Evolutionary conservation across 495 filamentous ascomycete species (phyloP).

Genomic region (Penicillium cosmopolitanum): DNA sequence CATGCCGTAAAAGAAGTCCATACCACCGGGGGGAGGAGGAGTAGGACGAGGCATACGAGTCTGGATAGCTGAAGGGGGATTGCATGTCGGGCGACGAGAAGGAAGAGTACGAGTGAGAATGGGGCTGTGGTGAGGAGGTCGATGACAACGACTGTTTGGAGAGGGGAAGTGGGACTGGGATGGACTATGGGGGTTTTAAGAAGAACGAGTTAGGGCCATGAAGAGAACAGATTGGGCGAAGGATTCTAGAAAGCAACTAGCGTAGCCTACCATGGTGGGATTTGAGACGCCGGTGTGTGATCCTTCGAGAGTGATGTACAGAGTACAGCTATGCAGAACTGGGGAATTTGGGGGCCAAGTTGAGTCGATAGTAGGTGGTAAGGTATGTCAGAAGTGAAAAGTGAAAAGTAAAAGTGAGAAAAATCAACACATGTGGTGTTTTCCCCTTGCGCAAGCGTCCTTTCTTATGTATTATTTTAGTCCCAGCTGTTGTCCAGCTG

Average conservation of each 20-base stretch:
- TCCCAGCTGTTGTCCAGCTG: background rate
- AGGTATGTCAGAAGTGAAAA: background rate
- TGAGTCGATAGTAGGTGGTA: background rate
- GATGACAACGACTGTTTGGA: constrained; percentile 5
- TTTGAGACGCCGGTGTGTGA: constrained; percentile 26
- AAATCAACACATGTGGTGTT: background rate
- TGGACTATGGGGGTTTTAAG: constrained; percentile 3
- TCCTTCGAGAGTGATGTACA: constrained; percentile 13
- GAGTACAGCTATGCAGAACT: background rate
- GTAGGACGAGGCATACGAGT: constrained; percentile 32
- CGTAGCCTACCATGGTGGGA: constrained; percentile 28
- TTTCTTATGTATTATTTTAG: constrained; percentile 6
- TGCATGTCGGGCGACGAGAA: constrained; percentile 26
- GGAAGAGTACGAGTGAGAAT: constrained; percentile 7
- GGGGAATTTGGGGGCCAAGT: constrained; percentile 6
- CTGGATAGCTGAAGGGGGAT: constrained; percentile 32
- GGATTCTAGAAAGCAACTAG: constrained; percentile 12
- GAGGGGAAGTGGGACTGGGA: constrained; percentile 9
- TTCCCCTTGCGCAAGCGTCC: constrained; percentile 7
- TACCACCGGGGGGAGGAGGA: constrained; percentile 31
- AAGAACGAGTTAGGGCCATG: constrained; percentile 2
- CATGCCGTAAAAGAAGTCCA: constrained; percentile 34
- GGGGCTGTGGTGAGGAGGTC: background rate
- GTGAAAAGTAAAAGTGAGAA: background rate
- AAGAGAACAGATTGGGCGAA: background rate